phyloP scores from a whole-genome alignment of 192 early-diverging fungal species.

The Linnemannia exigua region DNA sequence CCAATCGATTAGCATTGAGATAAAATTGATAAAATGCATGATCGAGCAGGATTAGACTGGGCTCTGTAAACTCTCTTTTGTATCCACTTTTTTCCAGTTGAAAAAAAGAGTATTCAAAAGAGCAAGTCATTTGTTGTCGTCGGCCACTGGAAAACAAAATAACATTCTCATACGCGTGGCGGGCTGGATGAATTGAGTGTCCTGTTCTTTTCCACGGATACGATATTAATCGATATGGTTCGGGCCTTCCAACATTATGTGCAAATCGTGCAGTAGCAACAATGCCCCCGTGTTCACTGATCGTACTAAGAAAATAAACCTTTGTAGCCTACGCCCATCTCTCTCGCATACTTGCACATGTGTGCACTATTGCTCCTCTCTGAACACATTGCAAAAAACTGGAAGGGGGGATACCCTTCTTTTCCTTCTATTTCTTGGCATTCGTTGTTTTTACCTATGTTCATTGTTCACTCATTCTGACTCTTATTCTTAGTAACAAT shows the following conservation, averaged over 20 bases:
- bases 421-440: no score
- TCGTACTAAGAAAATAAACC: neutral
- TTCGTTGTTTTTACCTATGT: no score
- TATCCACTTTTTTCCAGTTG: neutral
- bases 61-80: conserved; percentile 16
- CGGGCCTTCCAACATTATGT: neutral
- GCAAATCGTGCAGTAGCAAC: neutral
- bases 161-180: neutral
- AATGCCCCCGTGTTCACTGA: neutral
- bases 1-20: conserved; percentile 10
- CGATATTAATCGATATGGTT: neutral
- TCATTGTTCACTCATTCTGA: no score
- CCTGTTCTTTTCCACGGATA: conserved; percentile 9
- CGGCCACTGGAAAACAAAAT: neutral
- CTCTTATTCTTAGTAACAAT: no score
- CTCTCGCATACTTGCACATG: no score
- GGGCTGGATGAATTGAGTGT: neutral
- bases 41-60: conserved; percentile 5
- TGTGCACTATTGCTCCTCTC: neutral
- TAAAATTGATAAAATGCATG: conserved; percentile 20
- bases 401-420: no score
- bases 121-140: neutral
- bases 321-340: neutral
- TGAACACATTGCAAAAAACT: no score
- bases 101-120: neutral